phyloP scores from a whole-genome alignment of 441 rosid species.

The Gossypium aridum region DNA sequence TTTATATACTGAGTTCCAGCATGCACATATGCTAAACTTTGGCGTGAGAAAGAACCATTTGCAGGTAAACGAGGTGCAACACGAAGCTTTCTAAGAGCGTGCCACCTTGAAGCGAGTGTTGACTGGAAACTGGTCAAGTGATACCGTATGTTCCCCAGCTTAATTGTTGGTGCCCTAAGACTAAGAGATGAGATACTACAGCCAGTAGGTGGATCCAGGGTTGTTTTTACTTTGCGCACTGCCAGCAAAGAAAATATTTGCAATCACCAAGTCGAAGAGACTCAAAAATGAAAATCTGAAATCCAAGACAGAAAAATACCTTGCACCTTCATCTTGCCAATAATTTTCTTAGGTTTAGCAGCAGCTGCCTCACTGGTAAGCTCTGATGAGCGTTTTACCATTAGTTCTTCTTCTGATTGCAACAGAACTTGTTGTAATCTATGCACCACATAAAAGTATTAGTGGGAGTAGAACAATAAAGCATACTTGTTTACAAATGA shows the following conservation, averaged over 20 bases:
- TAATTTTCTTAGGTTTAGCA: constrained; percentile 73
- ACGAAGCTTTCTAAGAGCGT: constrained; percentile 55
- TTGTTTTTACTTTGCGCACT: constrained; percentile 86
- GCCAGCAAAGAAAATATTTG: constrained; percentile 22
- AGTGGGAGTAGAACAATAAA: neutral
- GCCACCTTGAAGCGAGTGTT: constrained; percentile 60
- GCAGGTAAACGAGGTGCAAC: constrained; percentile 55
- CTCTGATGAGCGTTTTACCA: constrained; percentile 67
- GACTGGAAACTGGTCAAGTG: constrained; percentile 58
- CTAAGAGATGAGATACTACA: constrained; percentile 68
- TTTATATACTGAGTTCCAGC: constrained; percentile 90
- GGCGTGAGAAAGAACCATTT: constrained; percentile 75
- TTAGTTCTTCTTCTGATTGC: constrained; percentile 94
- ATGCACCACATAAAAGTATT: constrained; percentile 14
- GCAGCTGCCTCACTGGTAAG: constrained; percentile 58
- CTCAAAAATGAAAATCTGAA: constrained; percentile 15
- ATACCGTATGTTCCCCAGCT: constrained; percentile 51
- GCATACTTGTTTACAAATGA: neutral
- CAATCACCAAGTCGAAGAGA: constrained; percentile 15
- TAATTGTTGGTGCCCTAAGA: constrained; percentile 50
- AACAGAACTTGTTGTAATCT: constrained; percentile 79
- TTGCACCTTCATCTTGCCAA: constrained; percentile 97
- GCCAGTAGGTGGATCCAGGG: constrained; percentile 74
- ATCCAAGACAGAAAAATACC: constrained; percentile 32
- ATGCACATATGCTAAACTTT: constrained; percentile 90